Percentiles rank a stretch among this genome's conserved stretches.
These are phyloP conservation scores for Cupressus sempervirens DNA, from an alignment of 75 land plant genomes.

Conservation along the genomic window DNA sequence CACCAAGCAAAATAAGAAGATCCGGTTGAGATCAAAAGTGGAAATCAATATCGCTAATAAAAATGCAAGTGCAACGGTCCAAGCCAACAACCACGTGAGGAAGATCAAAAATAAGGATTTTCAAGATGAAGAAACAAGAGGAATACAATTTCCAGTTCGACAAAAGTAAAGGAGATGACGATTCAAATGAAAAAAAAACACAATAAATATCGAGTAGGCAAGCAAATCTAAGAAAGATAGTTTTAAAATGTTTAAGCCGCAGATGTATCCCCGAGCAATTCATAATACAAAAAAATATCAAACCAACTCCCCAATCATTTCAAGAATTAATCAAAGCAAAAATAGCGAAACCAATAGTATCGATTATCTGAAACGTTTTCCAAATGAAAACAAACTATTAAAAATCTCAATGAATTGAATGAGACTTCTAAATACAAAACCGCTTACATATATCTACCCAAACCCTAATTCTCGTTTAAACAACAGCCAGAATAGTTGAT, in stretches of 20 bases:
- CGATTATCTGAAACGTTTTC: not conserved
- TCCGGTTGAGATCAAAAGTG: too few species aligned
- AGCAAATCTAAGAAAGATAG: too few species aligned
- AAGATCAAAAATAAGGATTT: too few species aligned
- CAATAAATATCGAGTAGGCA: too few species aligned
- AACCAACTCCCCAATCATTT: not conserved
- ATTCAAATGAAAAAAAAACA: too few species aligned
- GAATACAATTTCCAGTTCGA: too few species aligned
- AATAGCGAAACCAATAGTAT: not conserved
- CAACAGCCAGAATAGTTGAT: not conserved
- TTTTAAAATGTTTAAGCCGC: not conserved
- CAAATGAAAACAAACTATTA: not conserved
- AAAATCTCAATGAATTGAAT: not conserved
- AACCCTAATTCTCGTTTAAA: not conserved
- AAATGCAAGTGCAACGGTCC: too few species aligned
- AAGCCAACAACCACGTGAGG: too few species aligned
- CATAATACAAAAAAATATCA: not conserved
- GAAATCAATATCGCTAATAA: too few species aligned
- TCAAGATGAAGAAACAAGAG: too few species aligned
- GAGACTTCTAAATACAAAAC: not conserved
- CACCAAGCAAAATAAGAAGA: too few species aligned
- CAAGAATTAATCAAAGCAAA: not conserved
- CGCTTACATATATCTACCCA: not conserved
- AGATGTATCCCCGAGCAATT: not conserved
- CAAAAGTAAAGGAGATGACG: too few species aligned